Evolutionary conservation across 441 rosid species (phyloP).

Genomic region (Hypseocharis bilobata): DNA sequence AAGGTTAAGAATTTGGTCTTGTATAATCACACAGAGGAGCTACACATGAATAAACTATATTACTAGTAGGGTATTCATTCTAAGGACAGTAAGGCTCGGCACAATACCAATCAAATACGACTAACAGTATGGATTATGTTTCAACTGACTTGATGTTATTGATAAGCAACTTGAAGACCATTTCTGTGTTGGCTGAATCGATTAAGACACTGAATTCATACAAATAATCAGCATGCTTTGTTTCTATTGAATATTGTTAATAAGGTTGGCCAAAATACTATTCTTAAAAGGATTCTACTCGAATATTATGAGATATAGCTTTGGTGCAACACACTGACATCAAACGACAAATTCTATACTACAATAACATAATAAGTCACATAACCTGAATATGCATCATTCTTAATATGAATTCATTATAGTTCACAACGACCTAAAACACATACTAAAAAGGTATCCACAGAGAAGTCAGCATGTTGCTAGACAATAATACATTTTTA

Average conservation of each 20-base stretch:
- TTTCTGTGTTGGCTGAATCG: not conserved
- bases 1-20: not conserved
- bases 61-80: too few relatives aligned
- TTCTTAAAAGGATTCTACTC: too few relatives aligned
- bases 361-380: too few relatives aligned
- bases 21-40: not conserved
- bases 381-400: not conserved
- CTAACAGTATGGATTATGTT: not conserved
- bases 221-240: too few relatives aligned
- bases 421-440: not conserved
- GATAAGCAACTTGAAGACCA: not conserved
- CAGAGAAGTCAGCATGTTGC: not conserved
- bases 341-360: too few relatives aligned
- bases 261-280: too few relatives aligned
- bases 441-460: not conserved
- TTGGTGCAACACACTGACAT: too few relatives aligned
- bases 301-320: too few relatives aligned
- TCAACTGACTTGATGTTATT: not conserved
- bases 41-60: not conserved
- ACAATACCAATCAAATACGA: too few relatives aligned
- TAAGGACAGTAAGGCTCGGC: too few relatives aligned
- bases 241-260: too few relatives aligned
- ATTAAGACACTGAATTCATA: too few relatives aligned
- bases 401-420: not conserved
- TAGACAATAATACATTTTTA: not conserved